Percentiles rank a stretch among this genome's conserved stretches.
Conservation (phyloP, 139 green algal genomes). For the Eudorina sp. region DNA sequence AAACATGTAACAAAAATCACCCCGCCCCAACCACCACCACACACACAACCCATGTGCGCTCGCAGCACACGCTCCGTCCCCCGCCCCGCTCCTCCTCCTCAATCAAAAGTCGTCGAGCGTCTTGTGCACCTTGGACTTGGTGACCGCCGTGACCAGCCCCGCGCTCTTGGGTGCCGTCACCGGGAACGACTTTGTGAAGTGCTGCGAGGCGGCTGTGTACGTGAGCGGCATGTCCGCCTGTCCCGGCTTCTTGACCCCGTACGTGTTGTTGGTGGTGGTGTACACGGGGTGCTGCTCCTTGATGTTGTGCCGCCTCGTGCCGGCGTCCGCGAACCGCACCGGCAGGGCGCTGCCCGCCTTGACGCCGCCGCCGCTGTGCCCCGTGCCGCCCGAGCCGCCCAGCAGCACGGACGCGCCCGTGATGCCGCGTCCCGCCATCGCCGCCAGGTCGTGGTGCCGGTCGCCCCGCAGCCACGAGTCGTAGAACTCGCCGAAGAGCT, state of each 20-base stretch:
- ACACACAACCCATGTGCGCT: too few species aligned
- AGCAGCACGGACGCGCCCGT: background rate
- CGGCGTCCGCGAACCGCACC: constrained; percentile 52
- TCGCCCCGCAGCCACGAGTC: constrained; percentile 23
- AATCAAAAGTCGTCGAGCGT: constrained; percentile 30
- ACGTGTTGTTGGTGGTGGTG: constrained; percentile 46
- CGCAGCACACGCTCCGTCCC: too few species aligned
- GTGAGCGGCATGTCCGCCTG: constrained; percentile 46
- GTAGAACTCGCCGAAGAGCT: constrained; percentile 10
- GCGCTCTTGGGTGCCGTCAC: constrained; percentile 18
- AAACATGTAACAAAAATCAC: too few species aligned
- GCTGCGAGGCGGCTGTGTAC: constrained; percentile 33
- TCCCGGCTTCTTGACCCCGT: constrained; percentile 29
- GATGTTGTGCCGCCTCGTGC: constrained; percentile 32
- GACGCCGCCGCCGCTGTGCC: background rate
- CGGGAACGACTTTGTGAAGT: constrained; percentile 51
- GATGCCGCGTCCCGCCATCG: constrained; percentile 9
- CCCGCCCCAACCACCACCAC: too few species aligned
- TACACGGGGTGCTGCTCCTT: constrained; percentile 50
- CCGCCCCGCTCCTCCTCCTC: too few species aligned
- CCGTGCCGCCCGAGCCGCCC: background rate
- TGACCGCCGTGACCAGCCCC: constrained; percentile 40
- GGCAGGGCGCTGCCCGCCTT: background rate
- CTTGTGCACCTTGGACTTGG: constrained; percentile 44
- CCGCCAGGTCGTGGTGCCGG: constrained; percentile 40